A percentile compares a stretch with the other conserved stretches of the same genome.
Conservation (phyloP, 352 stramenopile genomes). For the Thalassiosira delicatula region DNA sequence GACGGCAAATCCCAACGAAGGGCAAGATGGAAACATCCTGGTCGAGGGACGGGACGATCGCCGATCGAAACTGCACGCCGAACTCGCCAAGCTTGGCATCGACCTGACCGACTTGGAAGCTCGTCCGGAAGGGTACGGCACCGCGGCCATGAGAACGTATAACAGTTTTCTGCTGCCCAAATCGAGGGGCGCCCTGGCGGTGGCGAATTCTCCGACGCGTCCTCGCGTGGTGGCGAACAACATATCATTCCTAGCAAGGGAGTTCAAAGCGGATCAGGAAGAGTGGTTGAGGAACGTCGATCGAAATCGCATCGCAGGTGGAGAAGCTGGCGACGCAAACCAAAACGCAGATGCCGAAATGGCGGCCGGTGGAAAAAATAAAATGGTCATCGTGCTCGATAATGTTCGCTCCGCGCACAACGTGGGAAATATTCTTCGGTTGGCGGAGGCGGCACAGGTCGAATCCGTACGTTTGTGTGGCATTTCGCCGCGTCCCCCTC, state of each 20-base stretch:
- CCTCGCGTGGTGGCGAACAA: constrained; percentile 61
- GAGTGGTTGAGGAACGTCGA: constrained; percentile 67
- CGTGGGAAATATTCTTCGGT: constrained; percentile 64
- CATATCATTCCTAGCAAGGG: constrained; percentile 62
- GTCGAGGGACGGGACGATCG: constrained; percentile 36
- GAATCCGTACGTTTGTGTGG: constrained; percentile 60
- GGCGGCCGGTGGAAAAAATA: constrained; percentile 31
- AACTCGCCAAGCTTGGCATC: constrained; percentile 52
- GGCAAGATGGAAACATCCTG: constrained; percentile 27
- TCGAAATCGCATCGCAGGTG: constrained; percentile 27
- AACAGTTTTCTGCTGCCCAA: constrained; percentile 66
- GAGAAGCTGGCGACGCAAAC: too few relatives aligned
- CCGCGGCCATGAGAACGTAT: constrained; percentile 57
- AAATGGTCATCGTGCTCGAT: constrained; percentile 61
- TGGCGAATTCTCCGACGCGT: constrained; percentile 57
- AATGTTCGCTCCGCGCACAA: constrained; percentile 65
- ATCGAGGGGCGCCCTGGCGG: constrained; percentile 55
- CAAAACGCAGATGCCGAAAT: too few relatives aligned
- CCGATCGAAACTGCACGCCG: constrained; percentile 41
- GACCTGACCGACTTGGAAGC: constrained; percentile 45
- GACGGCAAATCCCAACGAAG: constrained; percentile 48
- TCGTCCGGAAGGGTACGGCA: constrained; percentile 53
- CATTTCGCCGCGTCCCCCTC: constrained; percentile 60
- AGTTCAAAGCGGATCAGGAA: constrained; percentile 60
- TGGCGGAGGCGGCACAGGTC: constrained; percentile 52